Evolutionary conservation across 305 asterid genomes (phyloP).

Genomic region (Fraxinus latifolia): DNA sequence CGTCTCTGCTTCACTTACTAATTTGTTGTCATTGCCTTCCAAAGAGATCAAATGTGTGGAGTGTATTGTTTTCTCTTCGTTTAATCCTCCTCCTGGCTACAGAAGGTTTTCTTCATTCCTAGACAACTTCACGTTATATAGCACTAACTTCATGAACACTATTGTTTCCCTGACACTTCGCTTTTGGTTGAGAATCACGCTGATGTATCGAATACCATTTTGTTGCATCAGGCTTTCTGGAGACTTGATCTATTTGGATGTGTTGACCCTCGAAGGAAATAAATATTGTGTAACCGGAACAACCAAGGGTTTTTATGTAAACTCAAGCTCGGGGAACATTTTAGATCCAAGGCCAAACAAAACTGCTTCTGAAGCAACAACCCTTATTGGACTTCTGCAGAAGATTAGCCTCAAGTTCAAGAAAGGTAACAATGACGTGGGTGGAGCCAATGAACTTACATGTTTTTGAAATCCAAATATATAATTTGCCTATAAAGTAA

Average conservation of each 20-base stretch:
- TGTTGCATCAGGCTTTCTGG: conserved; percentile 71
- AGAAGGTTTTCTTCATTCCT: conserved; percentile 52
- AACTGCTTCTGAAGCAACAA: conserved; percentile 61
- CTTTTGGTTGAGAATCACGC: conserved; percentile 1
- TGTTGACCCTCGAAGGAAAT: conserved; percentile 72
- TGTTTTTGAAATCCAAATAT: conserved; percentile 11
- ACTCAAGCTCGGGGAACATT: conserved; percentile 59
- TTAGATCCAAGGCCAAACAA: conserved; percentile 73
- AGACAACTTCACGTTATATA: neutral
- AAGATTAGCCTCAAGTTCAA: conserved; percentile 81
- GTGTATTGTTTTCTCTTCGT: conserved; percentile 73
- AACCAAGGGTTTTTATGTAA: conserved; percentile 63
- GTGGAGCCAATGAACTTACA: conserved; percentile 17
- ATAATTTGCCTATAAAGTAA: conserved; percentile 11
- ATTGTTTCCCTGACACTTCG: neutral
- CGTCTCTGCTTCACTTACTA: conserved; percentile 57
- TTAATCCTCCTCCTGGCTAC: conserved; percentile 84
- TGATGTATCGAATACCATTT: conserved; percentile 26
- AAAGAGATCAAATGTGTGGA: conserved; percentile 69
- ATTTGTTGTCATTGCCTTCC: conserved; percentile 53
- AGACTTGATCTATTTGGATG: conserved; percentile 82
- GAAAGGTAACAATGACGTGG: conserved; percentile 49
- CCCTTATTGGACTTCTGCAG: conserved; percentile 78
- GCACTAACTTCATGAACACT: neutral
- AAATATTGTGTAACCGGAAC: conserved; percentile 79